Percentiles rank a stretch among this genome's conserved stretches.
These are phyloP conservation scores for Phytophthora pinifolia DNA, from an alignment of 352 stramenopile genomes.

Conservation along the genomic window DNA sequence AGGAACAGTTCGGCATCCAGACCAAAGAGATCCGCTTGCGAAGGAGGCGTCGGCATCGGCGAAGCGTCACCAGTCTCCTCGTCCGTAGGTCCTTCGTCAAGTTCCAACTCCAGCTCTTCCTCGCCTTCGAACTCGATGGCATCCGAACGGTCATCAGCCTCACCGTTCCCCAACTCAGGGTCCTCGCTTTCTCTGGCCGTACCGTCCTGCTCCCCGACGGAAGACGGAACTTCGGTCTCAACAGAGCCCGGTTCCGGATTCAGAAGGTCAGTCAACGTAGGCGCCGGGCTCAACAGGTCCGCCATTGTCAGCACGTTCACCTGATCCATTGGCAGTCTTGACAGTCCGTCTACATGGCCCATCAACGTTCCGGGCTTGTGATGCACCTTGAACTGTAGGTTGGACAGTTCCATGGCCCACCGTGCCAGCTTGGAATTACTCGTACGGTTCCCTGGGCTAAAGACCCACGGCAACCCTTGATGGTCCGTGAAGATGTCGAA, in stretches of 20 bases:
- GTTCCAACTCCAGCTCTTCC: too few species aligned
- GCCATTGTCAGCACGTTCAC: too few species aligned
- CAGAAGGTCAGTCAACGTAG: not conserved
- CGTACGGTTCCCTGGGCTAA: conserved; percentile 1
- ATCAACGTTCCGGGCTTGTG: too few species aligned
- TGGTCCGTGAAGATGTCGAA: conserved; percentile 13
- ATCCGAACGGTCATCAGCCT: not conserved
- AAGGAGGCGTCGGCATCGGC: not conserved
- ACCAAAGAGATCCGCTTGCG: not conserved
- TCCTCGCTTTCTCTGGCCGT: not conserved
- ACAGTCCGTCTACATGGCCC: too few species aligned
- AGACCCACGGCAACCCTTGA: conserved; percentile 2
- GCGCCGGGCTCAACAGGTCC: too few species aligned
- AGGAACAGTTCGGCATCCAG: not conserved
- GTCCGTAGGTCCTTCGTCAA: not conserved
- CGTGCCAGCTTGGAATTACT: conserved; percentile 1
- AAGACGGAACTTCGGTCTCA: not conserved
- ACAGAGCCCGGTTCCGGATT: not conserved
- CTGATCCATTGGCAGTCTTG: too few species aligned
- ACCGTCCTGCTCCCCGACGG: not conserved
- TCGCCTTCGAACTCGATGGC: too few species aligned
- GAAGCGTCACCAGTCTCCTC: too few species aligned
- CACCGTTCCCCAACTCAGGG: not conserved
- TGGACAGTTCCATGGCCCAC: conserved; percentile 5
- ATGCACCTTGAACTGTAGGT: not conserved